Evolutionary conservation across 768 basidiomycete species (phyloP).

Genomic region (Mycena pura): DNA sequence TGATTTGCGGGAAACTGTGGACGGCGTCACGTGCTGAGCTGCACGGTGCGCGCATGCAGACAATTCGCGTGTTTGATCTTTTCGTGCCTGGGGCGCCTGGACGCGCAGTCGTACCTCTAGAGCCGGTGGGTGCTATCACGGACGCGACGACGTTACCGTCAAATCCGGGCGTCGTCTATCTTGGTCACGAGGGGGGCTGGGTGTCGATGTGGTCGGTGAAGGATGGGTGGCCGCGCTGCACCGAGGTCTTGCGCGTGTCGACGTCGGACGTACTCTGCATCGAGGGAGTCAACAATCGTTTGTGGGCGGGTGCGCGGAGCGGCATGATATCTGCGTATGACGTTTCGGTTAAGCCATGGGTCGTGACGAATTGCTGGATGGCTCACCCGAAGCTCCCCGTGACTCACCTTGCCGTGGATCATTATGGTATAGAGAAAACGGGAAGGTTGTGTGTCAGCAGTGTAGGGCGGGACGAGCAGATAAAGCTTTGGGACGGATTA

Average conservation of each 20-base stretch:
- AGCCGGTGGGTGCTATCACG: conserved; percentile 83
- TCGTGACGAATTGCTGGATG: conserved; percentile 86
- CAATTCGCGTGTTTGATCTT: conserved; percentile 83
- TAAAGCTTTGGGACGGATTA: conserved; percentile 91
- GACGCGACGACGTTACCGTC: conserved; percentile 79
- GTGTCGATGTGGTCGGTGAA: conserved; percentile 81
- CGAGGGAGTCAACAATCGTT: conserved; percentile 80
- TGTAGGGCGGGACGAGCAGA: conserved; percentile 71
- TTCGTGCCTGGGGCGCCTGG: conserved; percentile 63
- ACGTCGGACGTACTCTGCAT: conserved; percentile 82
- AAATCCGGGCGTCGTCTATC: conserved; percentile 69
- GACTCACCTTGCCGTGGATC: conserved; percentile 70
- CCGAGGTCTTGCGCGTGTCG: conserved; percentile 81
- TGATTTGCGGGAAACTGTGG: conserved; percentile 84
- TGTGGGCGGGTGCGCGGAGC: conserved; percentile 90
- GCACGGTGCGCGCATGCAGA: conserved; percentile 63
- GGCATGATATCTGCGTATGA: conserved; percentile 87
- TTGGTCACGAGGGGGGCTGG: conserved; percentile 93
- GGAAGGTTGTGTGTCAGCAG: conserved; percentile 76
- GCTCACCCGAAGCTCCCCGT: conserved; percentile 78
- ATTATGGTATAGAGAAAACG: conserved; percentile 72
- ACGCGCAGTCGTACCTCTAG: conserved; percentile 63
- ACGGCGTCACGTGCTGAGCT: conserved; percentile 67
- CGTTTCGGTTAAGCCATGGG: conserved; percentile 76
- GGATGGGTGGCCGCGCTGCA: conserved; percentile 65